Conservation (phyloP, 495 filamentous ascomycete species). For the Neurospora africana region DNA sequence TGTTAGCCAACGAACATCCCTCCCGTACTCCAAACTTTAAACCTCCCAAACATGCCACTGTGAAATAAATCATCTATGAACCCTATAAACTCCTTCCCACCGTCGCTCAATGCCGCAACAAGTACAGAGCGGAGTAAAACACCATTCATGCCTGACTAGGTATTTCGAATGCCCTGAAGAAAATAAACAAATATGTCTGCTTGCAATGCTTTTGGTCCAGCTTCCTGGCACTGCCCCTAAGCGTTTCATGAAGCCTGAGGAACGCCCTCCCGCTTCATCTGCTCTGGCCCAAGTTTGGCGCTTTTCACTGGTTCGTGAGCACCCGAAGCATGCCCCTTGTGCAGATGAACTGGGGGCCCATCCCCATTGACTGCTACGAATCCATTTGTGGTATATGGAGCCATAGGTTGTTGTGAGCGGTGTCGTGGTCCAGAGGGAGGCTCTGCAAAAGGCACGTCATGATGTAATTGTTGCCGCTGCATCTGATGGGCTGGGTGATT, state of each 20-base stretch:
- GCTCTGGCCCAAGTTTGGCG: constrained; percentile 10
- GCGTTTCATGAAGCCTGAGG: constrained; percentile 15
- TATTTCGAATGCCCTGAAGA: background rate
- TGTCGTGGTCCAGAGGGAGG: constrained; percentile 20
- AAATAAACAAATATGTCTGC: background rate
- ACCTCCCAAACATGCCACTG: background rate
- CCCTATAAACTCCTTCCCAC: background rate
- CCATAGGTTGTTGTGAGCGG: constrained; percentile 23
- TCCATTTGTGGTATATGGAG: constrained; percentile 15
- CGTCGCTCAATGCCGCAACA: background rate
- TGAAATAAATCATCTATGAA: background rate
- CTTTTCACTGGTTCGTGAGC: constrained; percentile 14
- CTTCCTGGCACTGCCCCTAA: background rate
- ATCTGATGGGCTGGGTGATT: constrained; percentile 64
- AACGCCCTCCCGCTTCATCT: constrained; percentile 16
- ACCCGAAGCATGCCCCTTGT: constrained; percentile 11
- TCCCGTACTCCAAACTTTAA: background rate
- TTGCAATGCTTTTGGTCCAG: background rate
- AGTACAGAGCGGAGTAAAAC: background rate
- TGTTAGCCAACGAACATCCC: background rate
- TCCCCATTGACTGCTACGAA: constrained; percentile 17
- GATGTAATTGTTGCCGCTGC: constrained; percentile 29
- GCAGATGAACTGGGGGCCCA: constrained; percentile 9
- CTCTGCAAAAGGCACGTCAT: constrained; percentile 19
- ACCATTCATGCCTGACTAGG: background rate